Evolutionary conservation across 1,139 yeast genomes (phyloP).

Genomic region (Suhomyces bribrorum): DNA sequence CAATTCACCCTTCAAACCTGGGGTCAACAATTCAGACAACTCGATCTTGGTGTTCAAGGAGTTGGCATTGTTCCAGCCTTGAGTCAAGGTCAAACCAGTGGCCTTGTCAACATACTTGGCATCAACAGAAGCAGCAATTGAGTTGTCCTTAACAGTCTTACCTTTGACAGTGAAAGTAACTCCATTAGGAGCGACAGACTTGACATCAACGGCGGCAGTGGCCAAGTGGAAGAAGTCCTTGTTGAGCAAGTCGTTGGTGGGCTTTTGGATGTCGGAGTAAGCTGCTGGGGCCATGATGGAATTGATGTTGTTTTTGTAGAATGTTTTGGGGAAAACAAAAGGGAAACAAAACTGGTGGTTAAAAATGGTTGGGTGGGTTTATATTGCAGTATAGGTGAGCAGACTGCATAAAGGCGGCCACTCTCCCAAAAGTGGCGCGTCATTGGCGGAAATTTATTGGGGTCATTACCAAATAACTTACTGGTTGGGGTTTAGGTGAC

Average conservation of each 20-base stretch:
- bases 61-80: conserved; percentile 97
- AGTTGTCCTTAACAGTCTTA: conserved; percentile 79
- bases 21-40: conserved; percentile 87
- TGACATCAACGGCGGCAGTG: conserved; percentile 84
- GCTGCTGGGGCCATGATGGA: conserved; percentile 61
- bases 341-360: conserved; percentile 3
- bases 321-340: background rate
- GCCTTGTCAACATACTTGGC: conserved; percentile 93
- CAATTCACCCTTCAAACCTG: conserved; percentile 93
- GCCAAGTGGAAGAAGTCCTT: conserved; percentile 92
- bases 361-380: conserved; percentile 12
- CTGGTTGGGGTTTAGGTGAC: background rate
- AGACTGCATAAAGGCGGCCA: conserved; percentile 9
- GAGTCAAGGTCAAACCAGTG: conserved; percentile 89
- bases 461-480: conserved; percentile 6
- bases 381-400: conserved; percentile 3
- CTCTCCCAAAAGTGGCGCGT: conserved; percentile 9
- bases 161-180: conserved; percentile 95
- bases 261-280: conserved; percentile 86
- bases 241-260: conserved; percentile 84
- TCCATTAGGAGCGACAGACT: conserved; percentile 95
- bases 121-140: conserved; percentile 87
- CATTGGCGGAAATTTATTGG: conserved; percentile 12
- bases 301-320: conserved; percentile 5
- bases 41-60: conserved; percentile 91